These are phyloP conservation scores for Centaurea solstitialis DNA, from an alignment of 129 eudicot species.

Conservation along the genomic window DNA sequence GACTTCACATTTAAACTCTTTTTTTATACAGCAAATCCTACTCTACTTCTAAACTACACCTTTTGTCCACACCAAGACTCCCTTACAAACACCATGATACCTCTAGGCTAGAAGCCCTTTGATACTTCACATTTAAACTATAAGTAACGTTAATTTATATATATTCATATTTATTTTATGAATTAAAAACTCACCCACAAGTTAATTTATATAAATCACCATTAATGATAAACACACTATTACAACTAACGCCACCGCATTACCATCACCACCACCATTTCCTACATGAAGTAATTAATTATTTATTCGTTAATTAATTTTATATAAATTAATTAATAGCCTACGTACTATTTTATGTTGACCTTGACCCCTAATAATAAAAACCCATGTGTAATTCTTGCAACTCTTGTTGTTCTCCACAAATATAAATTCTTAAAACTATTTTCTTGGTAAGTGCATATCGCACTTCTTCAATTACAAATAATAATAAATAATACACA, in stretches of 20 bases:
- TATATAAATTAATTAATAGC: not conserved
- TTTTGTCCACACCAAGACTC: too few species aligned
- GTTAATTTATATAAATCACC: not conserved
- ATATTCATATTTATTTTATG: not conserved
- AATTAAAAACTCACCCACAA: not conserved
- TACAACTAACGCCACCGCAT: slow-evolving; percentile 23
- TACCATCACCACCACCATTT: slow-evolving; percentile 14
- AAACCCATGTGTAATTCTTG: slow-evolving; percentile 30
- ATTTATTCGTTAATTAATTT: not conserved
- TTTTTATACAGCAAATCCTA: too few species aligned
- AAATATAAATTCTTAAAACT: slow-evolving; percentile 2
- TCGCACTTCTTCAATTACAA: slow-evolving; percentile 9
- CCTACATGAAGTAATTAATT: slow-evolving; percentile 13
- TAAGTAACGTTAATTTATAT: too few species aligned
- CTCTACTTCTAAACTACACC: too few species aligned
- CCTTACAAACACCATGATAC: too few species aligned
- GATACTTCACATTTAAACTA: too few species aligned
- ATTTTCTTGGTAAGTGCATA: slow-evolving; percentile 32
- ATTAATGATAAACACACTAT: not conserved
- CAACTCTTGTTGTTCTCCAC: slow-evolving; percentile 33
- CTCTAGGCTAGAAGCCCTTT: too few species aligned
- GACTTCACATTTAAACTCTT: too few species aligned
- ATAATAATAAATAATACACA: not conserved
- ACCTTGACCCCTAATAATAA: slow-evolving; percentile 23
- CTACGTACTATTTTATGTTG: slow-evolving; percentile 38